Base-by-base conservation (phyloP, 768 basidiomycete species). In the Podaxis sp. region DNA sequence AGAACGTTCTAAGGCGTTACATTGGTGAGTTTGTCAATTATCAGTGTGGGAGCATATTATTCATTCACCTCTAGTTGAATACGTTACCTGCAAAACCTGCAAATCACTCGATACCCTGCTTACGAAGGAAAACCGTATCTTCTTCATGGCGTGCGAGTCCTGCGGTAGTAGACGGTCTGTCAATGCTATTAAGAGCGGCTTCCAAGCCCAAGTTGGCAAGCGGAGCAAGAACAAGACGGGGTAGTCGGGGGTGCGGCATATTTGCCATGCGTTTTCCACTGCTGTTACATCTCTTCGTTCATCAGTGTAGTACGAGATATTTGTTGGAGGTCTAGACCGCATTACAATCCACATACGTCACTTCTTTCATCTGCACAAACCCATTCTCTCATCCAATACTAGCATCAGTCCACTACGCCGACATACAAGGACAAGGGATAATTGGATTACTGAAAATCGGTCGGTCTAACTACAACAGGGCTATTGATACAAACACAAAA, bases 81-180 rank as follows among this genome's bases (percentile, higher is more conserved):
- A 98, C 76, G 96, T 98, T 64, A 96, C 96, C 41, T 99, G 97
- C 86, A 96, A 97, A 78, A 99, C 96, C 44, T 99, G 97, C 84
- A 99, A 98, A 79, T 98, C 96, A 0, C 93, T 93, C 50, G 97
- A 99, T 75, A 99, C 97, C 2, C 85, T 97, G 20, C 85, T 99
- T 40, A 89, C 91, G 30, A 99, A 99, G 77, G 96, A 99, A 79
- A 97, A 97, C 76, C 93, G 97, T 77, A 93, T 99, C 73, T 98
- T 96, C 84, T 99, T 99, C 84, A 91, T 93, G 86, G 84, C 92
- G 0, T 95, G 93, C 78, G 90, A 95, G 76, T 90, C 91, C 5
- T 96, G 94, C 69, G 94, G 93, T 2, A 91, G 89, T 68, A 80
- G 92, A 69, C 88, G 96, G 22, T 95, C 93, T 64, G 96, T 99